Percentiles rank a stretch among this genome's conserved stretches.
Conservation (phyloP, 225 moss, liverwort and hornwort species). For the Lunularia cruciata region DNA sequence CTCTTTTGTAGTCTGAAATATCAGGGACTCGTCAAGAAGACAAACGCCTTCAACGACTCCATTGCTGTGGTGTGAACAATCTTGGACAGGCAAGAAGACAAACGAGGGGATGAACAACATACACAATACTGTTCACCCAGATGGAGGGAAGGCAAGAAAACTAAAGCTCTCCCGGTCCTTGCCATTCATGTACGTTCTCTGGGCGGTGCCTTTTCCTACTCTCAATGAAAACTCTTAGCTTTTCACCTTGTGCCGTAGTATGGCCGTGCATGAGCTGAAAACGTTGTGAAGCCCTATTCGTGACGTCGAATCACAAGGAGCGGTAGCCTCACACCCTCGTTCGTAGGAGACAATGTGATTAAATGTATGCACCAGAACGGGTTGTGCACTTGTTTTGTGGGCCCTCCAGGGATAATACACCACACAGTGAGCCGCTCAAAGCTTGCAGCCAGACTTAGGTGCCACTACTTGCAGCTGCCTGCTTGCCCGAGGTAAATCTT, state of each 20-base stretch:
- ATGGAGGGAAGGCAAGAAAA: not conserved
- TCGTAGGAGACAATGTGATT: not conserved
- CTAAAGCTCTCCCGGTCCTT: not conserved
- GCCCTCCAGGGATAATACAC: not conserved
- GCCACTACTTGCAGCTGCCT: not conserved
- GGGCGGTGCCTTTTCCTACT: no score
- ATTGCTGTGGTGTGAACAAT: not conserved
- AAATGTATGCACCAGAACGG: not conserved
- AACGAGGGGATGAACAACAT: constrained; percentile 17
- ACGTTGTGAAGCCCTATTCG: not conserved
- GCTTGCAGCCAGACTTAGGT: not conserved
- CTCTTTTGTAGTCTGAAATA: constrained; percentile 16
- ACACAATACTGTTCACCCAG: constrained; percentile 1
- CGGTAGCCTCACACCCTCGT: not conserved
- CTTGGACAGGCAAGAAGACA: constrained; percentile 19
- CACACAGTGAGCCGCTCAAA: not conserved
- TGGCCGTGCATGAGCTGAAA: constrained; percentile 1
- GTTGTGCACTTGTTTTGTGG: not conserved
- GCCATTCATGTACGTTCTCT: no score
- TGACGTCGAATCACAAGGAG: constrained; percentile 2
- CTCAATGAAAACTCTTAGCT: not conserved
- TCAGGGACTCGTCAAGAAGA: not conserved
- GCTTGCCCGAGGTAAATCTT: no score
- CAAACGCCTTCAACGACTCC: constrained; percentile 7
- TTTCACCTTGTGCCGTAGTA: not conserved